Evolutionary conservation across 2,329 filamentous ascomycete genomes (phyloP).

Genomic region (Fusarium veterinarium): DNA sequence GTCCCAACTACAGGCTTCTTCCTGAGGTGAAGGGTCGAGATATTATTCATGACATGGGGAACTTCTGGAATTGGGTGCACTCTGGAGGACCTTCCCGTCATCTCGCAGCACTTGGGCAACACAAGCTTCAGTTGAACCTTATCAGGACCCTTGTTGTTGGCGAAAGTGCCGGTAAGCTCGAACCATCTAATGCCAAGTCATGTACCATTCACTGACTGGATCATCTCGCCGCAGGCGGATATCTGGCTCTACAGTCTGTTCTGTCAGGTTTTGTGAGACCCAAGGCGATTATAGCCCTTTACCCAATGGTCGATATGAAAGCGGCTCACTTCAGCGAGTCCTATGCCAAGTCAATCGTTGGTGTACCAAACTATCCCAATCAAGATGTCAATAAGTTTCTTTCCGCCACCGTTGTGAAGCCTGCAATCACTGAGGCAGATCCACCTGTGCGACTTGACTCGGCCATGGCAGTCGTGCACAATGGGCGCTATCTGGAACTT

Average conservation of each 20-base stretch:
- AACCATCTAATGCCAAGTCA: fast-evolving
- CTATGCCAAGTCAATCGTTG: background rate
- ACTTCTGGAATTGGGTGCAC: background rate
- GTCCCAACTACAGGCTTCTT: background rate
- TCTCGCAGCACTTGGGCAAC: fast-evolving
- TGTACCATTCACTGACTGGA: background rate
- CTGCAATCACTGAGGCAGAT: background rate
- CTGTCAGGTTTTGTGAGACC: background rate
- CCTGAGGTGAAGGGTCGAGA: background rate
- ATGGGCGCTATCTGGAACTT: background rate
- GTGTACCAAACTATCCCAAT: background rate
- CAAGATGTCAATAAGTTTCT: background rate
- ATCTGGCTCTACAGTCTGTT: background rate
- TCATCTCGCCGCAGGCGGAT: background rate
- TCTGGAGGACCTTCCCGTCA: background rate
- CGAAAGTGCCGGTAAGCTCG: background rate
- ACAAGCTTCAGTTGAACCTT: fast-evolving
- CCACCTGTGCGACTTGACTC: background rate
- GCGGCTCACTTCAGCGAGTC: background rate
- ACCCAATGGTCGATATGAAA: background rate
- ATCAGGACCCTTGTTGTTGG: fast-evolving
- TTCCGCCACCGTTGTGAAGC: fast-evolving
- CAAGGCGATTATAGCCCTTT: background rate
- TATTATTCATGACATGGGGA: background rate
- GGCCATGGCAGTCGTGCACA: background rate